phyloP scores from a whole-genome alignment of 495 filamentous ascomycete species.

The Parachaetomium inaequale region DNA sequence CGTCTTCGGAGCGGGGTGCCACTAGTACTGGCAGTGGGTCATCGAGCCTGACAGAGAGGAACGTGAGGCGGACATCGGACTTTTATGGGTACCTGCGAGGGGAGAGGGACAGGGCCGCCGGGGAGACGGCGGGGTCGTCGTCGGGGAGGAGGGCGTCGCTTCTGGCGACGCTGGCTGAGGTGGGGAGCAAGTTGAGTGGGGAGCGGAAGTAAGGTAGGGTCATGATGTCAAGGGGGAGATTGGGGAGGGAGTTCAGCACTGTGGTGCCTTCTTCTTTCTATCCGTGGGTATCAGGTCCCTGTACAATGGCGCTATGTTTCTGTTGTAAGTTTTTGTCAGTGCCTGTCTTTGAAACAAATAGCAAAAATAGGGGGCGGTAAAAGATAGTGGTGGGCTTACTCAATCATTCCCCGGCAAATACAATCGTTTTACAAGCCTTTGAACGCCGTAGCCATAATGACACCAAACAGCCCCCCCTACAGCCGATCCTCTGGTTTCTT shows the following conservation, averaged over 20 bases:
- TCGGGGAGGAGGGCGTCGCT: background rate
- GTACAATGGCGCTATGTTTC: background rate
- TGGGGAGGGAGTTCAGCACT: background rate
- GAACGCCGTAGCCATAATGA: background rate
- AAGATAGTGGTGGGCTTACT: too few relatives aligned
- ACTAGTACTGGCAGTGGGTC: background rate
- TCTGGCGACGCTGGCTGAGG: background rate
- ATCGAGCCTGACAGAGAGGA: background rate
- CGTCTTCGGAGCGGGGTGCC: background rate
- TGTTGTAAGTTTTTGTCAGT: background rate
- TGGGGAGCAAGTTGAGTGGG: background rate
- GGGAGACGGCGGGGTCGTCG: background rate
- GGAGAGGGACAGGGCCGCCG: background rate
- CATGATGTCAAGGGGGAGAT: background rate
- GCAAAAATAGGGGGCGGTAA: too few relatives aligned
- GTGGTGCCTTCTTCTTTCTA: constrained; percentile 4
- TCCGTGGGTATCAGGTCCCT: background rate
- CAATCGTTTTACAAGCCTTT: background rate
- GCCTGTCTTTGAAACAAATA: background rate
- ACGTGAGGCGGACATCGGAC: background rate
- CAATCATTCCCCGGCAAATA: background rate
- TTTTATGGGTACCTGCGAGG: background rate
- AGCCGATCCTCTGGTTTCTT: constrained; percentile 45
- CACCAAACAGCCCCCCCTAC: background rate
- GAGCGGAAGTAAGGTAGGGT: background rate